Evolutionary conservation across 805 yeast species (phyloP).

Genomic region (Maudiozyma serrabonitensis): DNA sequence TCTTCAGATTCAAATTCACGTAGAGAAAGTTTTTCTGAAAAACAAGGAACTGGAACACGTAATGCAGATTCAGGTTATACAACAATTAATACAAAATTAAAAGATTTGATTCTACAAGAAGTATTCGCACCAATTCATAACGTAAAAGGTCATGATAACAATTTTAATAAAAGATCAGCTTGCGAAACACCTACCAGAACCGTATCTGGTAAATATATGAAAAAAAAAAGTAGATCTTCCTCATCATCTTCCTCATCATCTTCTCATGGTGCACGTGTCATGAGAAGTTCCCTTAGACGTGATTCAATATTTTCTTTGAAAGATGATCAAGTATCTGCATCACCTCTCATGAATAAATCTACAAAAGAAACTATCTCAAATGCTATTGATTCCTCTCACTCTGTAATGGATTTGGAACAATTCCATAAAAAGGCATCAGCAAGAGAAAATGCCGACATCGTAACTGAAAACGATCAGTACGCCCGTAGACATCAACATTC

Average conservation of each 20-base stretch:
- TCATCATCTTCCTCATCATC: constrained; percentile 9
- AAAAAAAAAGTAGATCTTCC: constrained; percentile 8
- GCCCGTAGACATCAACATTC: not conserved
- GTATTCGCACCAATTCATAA: constrained; percentile 40
- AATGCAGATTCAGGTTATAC: constrained; percentile 38
- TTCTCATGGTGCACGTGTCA: not conserved
- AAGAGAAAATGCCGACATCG: constrained; percentile 9
- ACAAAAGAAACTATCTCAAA: constrained; percentile 20
- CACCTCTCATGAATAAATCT: constrained; percentile 18
- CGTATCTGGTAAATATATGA: constrained; percentile 6
- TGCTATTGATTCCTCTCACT: constrained; percentile 21
- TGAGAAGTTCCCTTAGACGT: constrained; percentile 6
- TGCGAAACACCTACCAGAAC: constrained; percentile 8
- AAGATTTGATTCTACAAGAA: constrained; percentile 62
- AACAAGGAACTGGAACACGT: not conserved
- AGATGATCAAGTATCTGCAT: constrained; percentile 6
- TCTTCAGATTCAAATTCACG: constrained; percentile 28
- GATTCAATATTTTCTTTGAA: constrained; percentile 16
- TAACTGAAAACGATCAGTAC: not conserved
- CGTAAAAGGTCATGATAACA: constrained; percentile 3
- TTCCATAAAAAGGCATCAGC: constrained; percentile 21
- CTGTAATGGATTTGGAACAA: constrained; percentile 26
- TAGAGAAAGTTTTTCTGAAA: constrained; percentile 9
- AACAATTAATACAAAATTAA: constrained; percentile 56
- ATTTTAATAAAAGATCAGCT: not conserved